phyloP scores from a whole-genome alignment of 75 land plant species.

The Cupressus sempervirens region DNA sequence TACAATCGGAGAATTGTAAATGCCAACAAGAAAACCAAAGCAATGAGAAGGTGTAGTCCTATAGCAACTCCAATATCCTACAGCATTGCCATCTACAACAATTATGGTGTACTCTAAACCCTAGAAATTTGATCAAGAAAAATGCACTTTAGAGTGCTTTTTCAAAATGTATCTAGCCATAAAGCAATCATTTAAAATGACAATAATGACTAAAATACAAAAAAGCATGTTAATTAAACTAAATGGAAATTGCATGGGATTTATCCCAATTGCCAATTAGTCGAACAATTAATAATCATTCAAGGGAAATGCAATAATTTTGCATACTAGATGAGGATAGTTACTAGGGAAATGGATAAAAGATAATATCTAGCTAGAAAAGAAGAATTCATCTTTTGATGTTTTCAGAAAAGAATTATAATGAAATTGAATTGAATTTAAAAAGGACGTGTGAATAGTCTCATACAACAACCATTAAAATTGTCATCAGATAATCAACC shows the following conservation, averaged over 20 bases:
- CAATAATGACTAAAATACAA: too few relatives aligned
- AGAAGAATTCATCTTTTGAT: background rate
- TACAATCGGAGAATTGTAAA: constrained; percentile 67
- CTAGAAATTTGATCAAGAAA: background rate
- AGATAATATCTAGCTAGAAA: too few relatives aligned
- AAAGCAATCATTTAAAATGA: background rate
- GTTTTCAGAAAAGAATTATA: background rate
- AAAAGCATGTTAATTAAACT: too few relatives aligned
- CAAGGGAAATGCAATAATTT: too few relatives aligned
- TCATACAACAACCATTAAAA: too few relatives aligned
- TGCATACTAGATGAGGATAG: too few relatives aligned
- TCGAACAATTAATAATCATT: too few relatives aligned
- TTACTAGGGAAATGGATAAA: too few relatives aligned
- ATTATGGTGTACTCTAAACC: background rate
- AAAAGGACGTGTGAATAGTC: background rate
- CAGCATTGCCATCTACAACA: constrained; percentile 52
- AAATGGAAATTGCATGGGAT: too few relatives aligned
- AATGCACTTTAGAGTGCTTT: background rate
- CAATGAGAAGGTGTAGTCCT: constrained; percentile 72
- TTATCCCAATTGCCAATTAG: too few relatives aligned
- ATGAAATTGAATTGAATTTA: background rate
- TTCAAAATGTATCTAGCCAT: background rate
- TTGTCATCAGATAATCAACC: too few relatives aligned
- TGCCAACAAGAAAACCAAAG: too few relatives aligned
- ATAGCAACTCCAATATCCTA: constrained; percentile 72